Conservation (phyloP, 371 early-diverging fungal genomes). For the Rhizopus stolonifer region DNA sequence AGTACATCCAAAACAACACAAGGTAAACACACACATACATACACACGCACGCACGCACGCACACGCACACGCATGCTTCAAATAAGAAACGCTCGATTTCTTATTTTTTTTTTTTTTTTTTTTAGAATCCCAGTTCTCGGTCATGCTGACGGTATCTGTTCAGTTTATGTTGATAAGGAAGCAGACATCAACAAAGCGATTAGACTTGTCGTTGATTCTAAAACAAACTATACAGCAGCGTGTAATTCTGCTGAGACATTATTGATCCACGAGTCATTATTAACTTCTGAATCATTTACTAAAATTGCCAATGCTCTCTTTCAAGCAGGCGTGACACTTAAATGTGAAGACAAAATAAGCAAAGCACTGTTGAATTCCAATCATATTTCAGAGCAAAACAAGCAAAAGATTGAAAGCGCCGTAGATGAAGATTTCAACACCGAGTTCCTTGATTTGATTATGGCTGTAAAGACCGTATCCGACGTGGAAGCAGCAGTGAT, state of each 20-base stretch:
- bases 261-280: constrained; percentile 70
- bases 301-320: constrained; percentile 57
- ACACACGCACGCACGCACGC: too few species aligned
- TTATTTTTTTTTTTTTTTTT: constrained; percentile 3
- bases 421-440: constrained; percentile 73
- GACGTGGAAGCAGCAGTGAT: constrained; percentile 79
- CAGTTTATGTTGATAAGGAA: constrained; percentile 83
- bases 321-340: constrained; percentile 60
- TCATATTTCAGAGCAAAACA: constrained; percentile 17
- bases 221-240: constrained; percentile 95
- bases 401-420: constrained; percentile 24
- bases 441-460: constrained; percentile 85
- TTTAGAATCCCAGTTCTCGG: constrained; percentile 95
- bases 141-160: constrained; percentile 96
- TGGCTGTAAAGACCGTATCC: constrained; percentile 81
- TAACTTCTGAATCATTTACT: constrained; percentile 47
- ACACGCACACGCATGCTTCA: too few species aligned
- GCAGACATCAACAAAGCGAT: constrained; percentile 77
- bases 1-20: constrained; percentile 87
- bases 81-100: too few species aligned
- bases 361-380: constrained; percentile 20
- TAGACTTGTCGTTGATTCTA: constrained; percentile 85
- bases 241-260: constrained; percentile 94
- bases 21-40: too few species aligned
- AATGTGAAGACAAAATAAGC: constrained; percentile 49